Base-by-base conservation (phyloP, 345 rosid genomes). In the Populus simonii region DNA sequence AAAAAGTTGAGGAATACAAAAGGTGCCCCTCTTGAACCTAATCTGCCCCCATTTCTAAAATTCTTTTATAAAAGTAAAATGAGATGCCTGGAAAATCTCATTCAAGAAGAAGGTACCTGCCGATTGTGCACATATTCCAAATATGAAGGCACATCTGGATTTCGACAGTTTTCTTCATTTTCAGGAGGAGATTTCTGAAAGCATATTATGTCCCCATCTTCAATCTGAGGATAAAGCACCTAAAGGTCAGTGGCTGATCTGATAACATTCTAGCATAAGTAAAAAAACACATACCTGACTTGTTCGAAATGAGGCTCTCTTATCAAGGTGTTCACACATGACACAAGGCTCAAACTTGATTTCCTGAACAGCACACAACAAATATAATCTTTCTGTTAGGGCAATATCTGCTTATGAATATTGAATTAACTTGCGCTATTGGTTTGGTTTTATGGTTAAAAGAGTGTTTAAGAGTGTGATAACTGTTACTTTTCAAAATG, bases 191-290 rank as follows among this genome's bases (percentile, higher is more conserved):
- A 74, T 84, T 92, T 96, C 88, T 96, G 99, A 87, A 88, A 96
- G 88, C 98, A 96, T 70, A 96, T 90, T 73, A 96, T 91, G 78
- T 96, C 99, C 70, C 99, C 98, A 85, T 96, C 99, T 89, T 94
- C 98, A 80, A 94, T 85, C 96, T 91, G 88, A 77, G 84, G 55
- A 62, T 8, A 63, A 82, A 70, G 27, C 11, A 68, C 66, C 25
- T 22, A 74, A 23, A 55, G 29, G 36, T 47, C 31, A 66, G 36
- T 29, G 71, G 38, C 16, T 25, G 27, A 79, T 20, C 3, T 63
- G 47, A 55, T 31, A 62, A 39, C 68, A 57, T 67, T 17, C 55
- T 51, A 35, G 25, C 3, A 16, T 35, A 35, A 23, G 71, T 9
- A 78, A 31, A 13, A 27, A 62, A 27, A 23, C 9, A 70, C 53